These are phyloP conservation scores for Debaryomyces singareniensis DNA, from an alignment of 1,139 yeast genomes.

Conservation along the genomic window DNA sequence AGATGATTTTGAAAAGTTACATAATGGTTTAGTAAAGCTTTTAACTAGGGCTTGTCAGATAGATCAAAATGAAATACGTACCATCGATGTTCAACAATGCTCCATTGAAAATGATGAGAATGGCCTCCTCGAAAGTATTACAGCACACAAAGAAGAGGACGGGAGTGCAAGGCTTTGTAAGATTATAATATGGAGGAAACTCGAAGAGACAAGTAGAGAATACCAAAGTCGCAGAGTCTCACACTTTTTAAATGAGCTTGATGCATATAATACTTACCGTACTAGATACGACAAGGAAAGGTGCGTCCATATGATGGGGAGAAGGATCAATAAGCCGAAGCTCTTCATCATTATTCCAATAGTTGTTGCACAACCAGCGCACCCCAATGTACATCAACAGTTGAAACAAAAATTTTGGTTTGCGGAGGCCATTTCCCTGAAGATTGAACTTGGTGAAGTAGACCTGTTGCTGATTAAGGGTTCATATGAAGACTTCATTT, in stretches of 20 bases:
- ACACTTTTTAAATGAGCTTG: constrained; percentile 23
- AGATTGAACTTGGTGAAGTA: background rate
- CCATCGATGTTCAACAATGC: constrained; percentile 13
- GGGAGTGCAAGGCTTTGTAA: constrained; percentile 8
- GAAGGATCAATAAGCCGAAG: constrained; percentile 13
- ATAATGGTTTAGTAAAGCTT: constrained; percentile 3
- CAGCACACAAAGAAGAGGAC: constrained; percentile 2
- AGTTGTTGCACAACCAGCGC: constrained; percentile 11
- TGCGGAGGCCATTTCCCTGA: constrained; percentile 10
- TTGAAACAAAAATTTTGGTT: constrained; percentile 39
- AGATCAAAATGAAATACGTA: constrained; percentile 8
- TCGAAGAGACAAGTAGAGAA: constrained; percentile 12
- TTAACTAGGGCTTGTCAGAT: constrained; percentile 5
- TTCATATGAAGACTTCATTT: constrained; percentile 6
- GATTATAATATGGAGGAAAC: constrained; percentile 20
- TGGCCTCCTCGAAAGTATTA: constrained; percentile 5
- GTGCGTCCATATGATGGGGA: background rate
- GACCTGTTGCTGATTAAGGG: background rate
- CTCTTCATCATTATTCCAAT: constrained; percentile 21
- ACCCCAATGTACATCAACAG: constrained; percentile 18
- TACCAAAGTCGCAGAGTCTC: constrained; percentile 20
- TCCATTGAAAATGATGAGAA: constrained; percentile 4
- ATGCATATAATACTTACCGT: constrained; percentile 21
- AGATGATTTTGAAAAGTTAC: constrained; percentile 5
- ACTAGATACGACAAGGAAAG: background rate